Evolutionary conservation across 441 rosid species (phyloP).

Genomic region (Adansonia rubrostipa): DNA sequence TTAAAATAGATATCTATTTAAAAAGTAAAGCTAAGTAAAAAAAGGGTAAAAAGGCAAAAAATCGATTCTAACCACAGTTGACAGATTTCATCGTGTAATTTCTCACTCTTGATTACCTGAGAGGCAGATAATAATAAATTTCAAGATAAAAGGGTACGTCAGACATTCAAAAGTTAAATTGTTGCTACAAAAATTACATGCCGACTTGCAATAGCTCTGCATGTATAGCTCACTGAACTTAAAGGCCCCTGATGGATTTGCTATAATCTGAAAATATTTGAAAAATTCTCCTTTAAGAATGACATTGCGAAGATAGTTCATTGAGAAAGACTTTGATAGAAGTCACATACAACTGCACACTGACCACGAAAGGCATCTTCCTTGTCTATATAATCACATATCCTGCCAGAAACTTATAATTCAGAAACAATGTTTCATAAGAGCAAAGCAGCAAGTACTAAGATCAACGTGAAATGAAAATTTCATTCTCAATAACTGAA

Average conservation of each 20-base stretch:
- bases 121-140: neutral
- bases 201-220: constrained; percentile 97
- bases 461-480: neutral
- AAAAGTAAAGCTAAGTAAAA: too few species aligned
- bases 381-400: constrained; percentile 90
- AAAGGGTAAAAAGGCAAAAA: too few species aligned
- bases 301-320: neutral
- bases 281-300: neutral
- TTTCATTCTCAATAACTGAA: neutral
- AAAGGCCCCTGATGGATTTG: constrained; percentile 82
- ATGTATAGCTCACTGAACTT: constrained; percentile 76
- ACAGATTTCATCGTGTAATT: constrained; percentile 72
- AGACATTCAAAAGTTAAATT: neutral
- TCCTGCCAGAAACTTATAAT: constrained; percentile 50
- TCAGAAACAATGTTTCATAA: neutral
- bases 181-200: constrained; percentile 53
- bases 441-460: neutral
- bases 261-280: constrained; percentile 59
- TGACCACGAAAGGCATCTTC: constrained; percentile 96
- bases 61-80: too few species aligned
- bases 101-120: constrained; percentile 85
- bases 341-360: constrained; percentile 80
- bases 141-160: neutral
- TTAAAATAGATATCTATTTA: too few species aligned
- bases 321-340: neutral